Evolutionary conservation across 2,329 filamentous ascomycete genomes (phyloP).

Genomic region (Aspergillus sp.): DNA sequence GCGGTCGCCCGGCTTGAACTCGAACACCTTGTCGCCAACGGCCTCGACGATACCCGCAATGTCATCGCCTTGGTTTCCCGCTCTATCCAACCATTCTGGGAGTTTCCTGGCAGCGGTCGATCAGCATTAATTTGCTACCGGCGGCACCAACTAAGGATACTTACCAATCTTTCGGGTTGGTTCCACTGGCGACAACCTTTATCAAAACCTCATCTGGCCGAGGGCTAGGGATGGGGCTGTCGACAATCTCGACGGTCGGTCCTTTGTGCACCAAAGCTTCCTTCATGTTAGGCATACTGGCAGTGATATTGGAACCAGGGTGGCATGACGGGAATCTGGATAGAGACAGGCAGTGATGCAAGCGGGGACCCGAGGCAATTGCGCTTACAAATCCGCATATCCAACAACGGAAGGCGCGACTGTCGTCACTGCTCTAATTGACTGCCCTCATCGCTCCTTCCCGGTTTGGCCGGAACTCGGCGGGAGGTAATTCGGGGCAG

Average conservation of each 20-base stretch:
- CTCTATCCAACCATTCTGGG: constrained; percentile 10
- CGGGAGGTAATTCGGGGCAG: not conserved
- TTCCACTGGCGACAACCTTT: constrained; percentile 41
- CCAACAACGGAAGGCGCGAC: not conserved
- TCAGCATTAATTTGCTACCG: not conserved
- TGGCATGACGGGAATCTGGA: no score
- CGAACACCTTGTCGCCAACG: constrained; percentile 51
- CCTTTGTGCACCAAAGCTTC: constrained; percentile 7
- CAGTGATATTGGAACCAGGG: not conserved
- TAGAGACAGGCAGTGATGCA: not conserved
- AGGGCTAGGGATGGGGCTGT: constrained; percentile 44
- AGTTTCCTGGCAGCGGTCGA: constrained; percentile 17
- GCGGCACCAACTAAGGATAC: not conserved
- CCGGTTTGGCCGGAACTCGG: not conserved
- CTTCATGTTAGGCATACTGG: constrained; percentile 7
- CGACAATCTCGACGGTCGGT: constrained; percentile 36
- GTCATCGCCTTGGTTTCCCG: constrained; percentile 38
- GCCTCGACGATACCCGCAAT: constrained; percentile 51
- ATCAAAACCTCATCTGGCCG: constrained; percentile 39
- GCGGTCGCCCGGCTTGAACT: constrained; percentile 57
- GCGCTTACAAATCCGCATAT: constrained; percentile 1
- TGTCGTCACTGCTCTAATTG: not conserved
- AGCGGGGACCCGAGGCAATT: not conserved
- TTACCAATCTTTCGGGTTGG: constrained; percentile 52
- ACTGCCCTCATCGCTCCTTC: no score